Percentiles rank a stretch among this genome's conserved stretches.
phyloP scores from a whole-genome alignment of 495 filamentous ascomycete species.

The Aspergillus sclerotiicarbonarius region DNA sequence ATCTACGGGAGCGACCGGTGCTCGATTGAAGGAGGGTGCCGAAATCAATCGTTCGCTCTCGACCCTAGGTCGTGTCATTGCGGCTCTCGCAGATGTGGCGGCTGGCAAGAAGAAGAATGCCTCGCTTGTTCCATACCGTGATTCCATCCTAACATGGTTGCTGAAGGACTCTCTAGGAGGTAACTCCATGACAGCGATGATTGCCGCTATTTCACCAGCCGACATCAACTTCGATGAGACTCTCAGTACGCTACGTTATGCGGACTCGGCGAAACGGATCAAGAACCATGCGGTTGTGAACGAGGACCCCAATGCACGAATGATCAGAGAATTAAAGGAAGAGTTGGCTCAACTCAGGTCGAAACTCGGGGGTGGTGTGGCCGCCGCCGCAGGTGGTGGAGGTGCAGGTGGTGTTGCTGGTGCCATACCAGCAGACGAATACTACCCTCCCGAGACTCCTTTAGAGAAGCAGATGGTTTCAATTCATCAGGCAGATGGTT shows the following conservation, averaged over 20 bases:
- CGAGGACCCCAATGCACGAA: conserved; percentile 96
- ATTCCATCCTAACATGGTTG: conserved; percentile 94
- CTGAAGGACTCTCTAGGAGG: conserved; percentile 96
- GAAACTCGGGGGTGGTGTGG: conserved; percentile 70
- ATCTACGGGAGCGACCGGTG: conserved; percentile 93
- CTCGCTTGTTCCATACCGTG: conserved; percentile 91
- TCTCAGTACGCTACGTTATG: conserved; percentile 90
- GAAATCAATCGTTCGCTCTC: conserved; percentile 98
- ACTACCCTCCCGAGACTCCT: conserved; percentile 87
- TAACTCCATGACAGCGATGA: conserved; percentile 99
- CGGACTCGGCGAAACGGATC: conserved; percentile 96
- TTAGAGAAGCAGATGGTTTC: conserved; percentile 95
- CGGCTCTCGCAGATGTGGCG: conserved; percentile 88
- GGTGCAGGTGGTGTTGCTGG: conserved; percentile 32
- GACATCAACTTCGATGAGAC: conserved; percentile 99
- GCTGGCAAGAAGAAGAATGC: conserved; percentile 81
- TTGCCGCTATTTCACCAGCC: conserved; percentile 95
- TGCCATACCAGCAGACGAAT: conserved; percentile 62
- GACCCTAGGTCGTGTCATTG: conserved; percentile 96
- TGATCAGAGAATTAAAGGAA: conserved; percentile 98
- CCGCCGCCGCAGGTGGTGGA: conserved; percentile 39
- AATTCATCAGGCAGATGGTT: conserved; percentile 81
- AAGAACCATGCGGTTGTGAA: conserved; percentile 99
- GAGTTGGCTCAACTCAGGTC: conserved; percentile 82
- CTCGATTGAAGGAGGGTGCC: conserved; percentile 94